phyloP scores from a whole-genome alignment of 805 yeast genomes.

The Kazachstania martiniae region DNA sequence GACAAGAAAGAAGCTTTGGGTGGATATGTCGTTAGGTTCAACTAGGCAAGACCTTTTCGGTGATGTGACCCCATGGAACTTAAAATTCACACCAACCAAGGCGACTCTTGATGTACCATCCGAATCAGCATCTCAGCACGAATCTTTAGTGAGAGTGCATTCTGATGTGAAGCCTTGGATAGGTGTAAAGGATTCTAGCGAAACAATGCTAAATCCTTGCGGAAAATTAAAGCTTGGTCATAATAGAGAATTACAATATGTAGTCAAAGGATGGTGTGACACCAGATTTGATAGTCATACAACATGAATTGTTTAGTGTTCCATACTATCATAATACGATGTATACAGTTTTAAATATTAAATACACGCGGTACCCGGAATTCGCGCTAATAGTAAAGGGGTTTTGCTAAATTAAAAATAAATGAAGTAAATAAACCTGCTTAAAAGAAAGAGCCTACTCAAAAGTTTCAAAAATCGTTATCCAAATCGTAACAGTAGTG shows the following conservation, averaged over 20 bases:
- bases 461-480: too few relatives aligned
- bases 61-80: slow-evolving; percentile 19
- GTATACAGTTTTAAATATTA: too few relatives aligned
- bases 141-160: slow-evolving; percentile 17
- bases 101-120: background rate
- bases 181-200: too few relatives aligned
- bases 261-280: slow-evolving; percentile 29
- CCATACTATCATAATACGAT: too few relatives aligned
- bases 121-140: background rate
- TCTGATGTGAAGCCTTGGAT: slow-evolving; percentile 24
- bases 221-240: slow-evolving; percentile 17
- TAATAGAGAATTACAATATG: slow-evolving; percentile 19
- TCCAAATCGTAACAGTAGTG: too few relatives aligned
- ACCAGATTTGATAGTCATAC: too few relatives aligned
- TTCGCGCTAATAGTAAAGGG: too few relatives aligned
- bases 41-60: slow-evolving; percentile 23
- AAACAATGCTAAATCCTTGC: slow-evolving; percentile 22
- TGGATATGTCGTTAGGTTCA: slow-evolving; percentile 18
- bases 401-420: too few relatives aligned
- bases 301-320: too few relatives aligned
- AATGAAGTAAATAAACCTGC: too few relatives aligned
- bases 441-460: too few relatives aligned
- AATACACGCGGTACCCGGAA: too few relatives aligned
- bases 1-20: slow-evolving; percentile 25
- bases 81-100: slow-evolving; percentile 9